A percentile compares a stretch with the other conserved stretches of the same genome.
Conservation (phyloP, 2,329 filamentous ascomycete species). For the Apiospora marii region DNA sequence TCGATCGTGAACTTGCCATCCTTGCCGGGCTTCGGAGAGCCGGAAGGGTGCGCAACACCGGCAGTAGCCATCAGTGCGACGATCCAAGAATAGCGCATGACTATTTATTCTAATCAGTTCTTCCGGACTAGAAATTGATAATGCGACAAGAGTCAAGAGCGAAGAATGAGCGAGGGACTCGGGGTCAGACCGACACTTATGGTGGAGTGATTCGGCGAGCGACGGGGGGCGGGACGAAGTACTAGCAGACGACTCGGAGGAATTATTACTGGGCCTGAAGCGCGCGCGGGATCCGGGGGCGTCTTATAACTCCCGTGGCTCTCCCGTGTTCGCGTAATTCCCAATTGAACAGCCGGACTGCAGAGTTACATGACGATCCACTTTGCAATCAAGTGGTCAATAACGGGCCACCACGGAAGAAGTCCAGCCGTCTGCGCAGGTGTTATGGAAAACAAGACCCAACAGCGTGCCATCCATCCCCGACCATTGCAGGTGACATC, state of each 20-base stretch:
- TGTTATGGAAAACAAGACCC: neutral
- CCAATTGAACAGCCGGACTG: neutral
- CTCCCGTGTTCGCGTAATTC: neutral
- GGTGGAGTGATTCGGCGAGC: slow-evolving; percentile 1
- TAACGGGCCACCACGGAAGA: neutral
- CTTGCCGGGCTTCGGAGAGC: slow-evolving; percentile 34
- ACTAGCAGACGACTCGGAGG: neutral
- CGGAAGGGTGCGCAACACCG: neutral
- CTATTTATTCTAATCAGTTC: neutral
- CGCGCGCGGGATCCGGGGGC: neutral
- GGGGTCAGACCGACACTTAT: slow-evolving; percentile 21
- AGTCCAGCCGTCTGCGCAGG: neutral
- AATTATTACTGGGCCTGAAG: neutral
- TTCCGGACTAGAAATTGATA: neutral
- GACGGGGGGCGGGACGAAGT: neutral
- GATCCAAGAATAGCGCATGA: slow-evolving; percentile 17
- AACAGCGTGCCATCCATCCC: neutral
- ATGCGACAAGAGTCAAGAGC: neutral
- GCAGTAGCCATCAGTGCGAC: slow-evolving; percentile 3
- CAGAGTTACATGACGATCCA: neutral
- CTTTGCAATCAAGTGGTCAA: neutral
- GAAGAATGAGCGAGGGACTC: neutral
- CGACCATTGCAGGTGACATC: neutral
- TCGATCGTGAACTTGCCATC: slow-evolving; percentile 44
- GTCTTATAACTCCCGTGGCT: neutral